Base-by-base conservation (phyloP, 305 asterid genomes). In the Euphrasia arctica region DNA sequence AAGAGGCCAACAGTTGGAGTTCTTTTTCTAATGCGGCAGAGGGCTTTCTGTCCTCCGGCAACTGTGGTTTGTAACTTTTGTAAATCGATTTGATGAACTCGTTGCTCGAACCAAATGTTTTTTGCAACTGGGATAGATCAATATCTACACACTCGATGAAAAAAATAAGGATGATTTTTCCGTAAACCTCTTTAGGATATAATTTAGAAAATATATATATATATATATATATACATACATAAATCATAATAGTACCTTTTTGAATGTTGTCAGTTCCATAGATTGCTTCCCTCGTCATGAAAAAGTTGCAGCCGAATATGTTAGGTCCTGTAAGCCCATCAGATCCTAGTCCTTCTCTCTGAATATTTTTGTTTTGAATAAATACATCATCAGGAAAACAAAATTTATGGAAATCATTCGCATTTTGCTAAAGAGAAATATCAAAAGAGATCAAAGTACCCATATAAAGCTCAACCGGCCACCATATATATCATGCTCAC, bases 321-420 rank as follows among this genome's bases (percentile, higher is more conserved):
- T 62, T n/a, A 15, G 92, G 84, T 62, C 90, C 95, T 62, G 72
- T 43, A 54, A 78, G 66, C 50, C 92, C 95, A 69, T 87, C 95
- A 45, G 64, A 18, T 52, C 95, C 91, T 50, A 41, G 66, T 77
- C 87, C 80, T 54, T 32, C 66, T n/a, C 75, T 62, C 95, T 84
- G 71, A 18, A 63, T 10, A n/a, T 6, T 6, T 67, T 42, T 31
- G 34, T 29, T 60, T 13, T 1, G 27, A 13, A 52, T 9, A 51
- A 18, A 47, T 25, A 56, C 13, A 27, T 22, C 25, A 64, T 6
- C 27, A 7, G 11, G 8, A 69, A 3, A 51, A 65, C 11, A 18
- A 68, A 58, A 47, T 14, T 6, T 51, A 14, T 22, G 27, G 57
- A 51, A 6, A 51, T 7, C 54, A 13, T 55, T 1, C 32, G 32